Evolutionary conservation across 139 green algal genomes (phyloP), one percentile per base, ranked within the genome.

Genomic region (Auxenochlorella pyrenoidosa): DNA sequence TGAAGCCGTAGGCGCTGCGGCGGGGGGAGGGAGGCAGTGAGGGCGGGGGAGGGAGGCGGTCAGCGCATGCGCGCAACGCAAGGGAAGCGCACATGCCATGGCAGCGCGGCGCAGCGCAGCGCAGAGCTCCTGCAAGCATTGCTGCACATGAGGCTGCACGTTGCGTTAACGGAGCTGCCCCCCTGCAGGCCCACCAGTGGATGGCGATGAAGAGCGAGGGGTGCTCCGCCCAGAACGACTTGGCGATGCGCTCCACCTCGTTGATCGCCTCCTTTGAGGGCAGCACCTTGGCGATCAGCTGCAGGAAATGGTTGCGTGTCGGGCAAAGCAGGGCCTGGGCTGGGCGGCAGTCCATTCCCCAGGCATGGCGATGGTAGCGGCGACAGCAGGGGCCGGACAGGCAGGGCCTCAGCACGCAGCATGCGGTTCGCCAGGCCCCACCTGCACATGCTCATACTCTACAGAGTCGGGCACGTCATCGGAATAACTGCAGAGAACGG

Each of bases 201-300:
- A 98, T 94, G 36, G 93, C 95, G 41, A 98, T 95, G 89, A 95
- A 94, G 5, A 92, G 36, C 47, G 93, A 87, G 0, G 93, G 93
- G 60, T 93, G 83, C 5, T 68, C 12, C 0, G 28, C 43, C 93
- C 94, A 97, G 87, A 94, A 97, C 4, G 78, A 40, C 8, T 87
- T 77, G 0, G 94, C 94, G 18, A 89, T 86, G 22, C 88, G 59
- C 36, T 91, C 82, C 32, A 97, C 95, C 73, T 93, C 70, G 40
- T 93, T 77, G 28, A 97, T 91, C 43, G 91, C 91, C 19, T 92
- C 84, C 0, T 66, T 87, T 0, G 89, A 75, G 2, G 95, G 95
- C 72, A 96, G 87, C 84, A 95, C 91, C 83, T 97, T 97, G 59
- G 95, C 94, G 26, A 96, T 86, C 34, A 96, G 90, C 73, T 94